Evolutionary conservation across 352 stramenopile species (phyloP).

Genomic region (Globisporangium nagaii): DNA sequence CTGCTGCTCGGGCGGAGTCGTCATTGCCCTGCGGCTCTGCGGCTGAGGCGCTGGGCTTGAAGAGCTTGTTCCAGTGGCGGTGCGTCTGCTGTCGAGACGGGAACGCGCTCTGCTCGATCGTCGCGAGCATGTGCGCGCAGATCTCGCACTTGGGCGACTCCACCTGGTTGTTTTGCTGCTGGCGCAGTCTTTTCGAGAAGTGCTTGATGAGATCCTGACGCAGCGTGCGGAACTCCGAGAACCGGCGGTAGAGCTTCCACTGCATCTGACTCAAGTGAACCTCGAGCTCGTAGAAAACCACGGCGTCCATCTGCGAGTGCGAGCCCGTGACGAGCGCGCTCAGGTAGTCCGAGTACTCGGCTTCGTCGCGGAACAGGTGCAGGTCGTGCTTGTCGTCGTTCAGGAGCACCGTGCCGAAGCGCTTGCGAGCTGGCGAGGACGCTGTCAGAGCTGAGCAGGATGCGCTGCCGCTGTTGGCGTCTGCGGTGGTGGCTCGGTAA

Average conservation of each 20-base stretch:
- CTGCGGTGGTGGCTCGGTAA: slow-evolving; percentile 2
- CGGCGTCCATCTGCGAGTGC: slow-evolving; percentile 43
- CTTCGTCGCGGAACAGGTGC: slow-evolving; percentile 58
- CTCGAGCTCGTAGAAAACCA: slow-evolving; percentile 69
- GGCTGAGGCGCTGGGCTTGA: slow-evolving; percentile 1
- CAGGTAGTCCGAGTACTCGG: slow-evolving; percentile 81
- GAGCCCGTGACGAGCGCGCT: slow-evolving; percentile 32
- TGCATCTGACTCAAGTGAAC: slow-evolving; percentile 55
- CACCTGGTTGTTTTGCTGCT: no score
- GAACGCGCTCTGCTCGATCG: slow-evolving; percentile 40
- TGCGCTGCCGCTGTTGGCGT: not conserved
- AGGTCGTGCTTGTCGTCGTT: slow-evolving; percentile 34
- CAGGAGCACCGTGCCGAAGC: slow-evolving; percentile 26
- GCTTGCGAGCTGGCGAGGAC: not conserved
- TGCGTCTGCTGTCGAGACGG: slow-evolving; percentile 34
- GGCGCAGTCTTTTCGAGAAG: slow-evolving; percentile 26
- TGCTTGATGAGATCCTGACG: slow-evolving; percentile 60
- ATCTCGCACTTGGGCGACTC: slow-evolving; percentile 33
- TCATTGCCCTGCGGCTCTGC: slow-evolving; percentile 1
- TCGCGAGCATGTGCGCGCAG: slow-evolving; percentile 59
- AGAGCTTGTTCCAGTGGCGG: slow-evolving; percentile 20
- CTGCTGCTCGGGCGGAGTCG: no score
- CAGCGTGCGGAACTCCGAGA: slow-evolving; percentile 63
- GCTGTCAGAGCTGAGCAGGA: slow-evolving; percentile 3
- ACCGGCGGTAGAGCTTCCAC: slow-evolving; percentile 60